phyloP scores from a whole-genome alignment of 202 grass and related monocot species.

The Dendrocalamus latiflorus region DNA sequence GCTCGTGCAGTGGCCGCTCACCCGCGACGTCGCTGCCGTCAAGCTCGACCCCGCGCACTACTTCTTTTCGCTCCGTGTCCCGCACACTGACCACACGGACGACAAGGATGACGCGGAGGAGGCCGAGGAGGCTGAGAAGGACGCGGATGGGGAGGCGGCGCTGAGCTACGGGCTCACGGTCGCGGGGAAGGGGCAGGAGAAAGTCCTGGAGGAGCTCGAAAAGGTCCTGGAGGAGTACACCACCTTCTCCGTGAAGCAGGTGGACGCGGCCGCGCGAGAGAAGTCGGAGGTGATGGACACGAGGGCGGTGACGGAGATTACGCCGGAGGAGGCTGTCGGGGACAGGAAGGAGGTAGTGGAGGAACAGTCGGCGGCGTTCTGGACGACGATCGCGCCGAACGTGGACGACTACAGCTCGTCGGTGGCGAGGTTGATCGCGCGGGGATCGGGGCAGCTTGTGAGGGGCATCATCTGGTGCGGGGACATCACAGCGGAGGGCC shows the following conservation, averaged over 20 bases:
- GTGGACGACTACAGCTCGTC: too few species aligned
- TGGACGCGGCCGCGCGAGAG: slow-evolving; percentile 29
- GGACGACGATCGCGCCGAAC: too few species aligned
- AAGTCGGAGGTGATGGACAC: slow-evolving; percentile 52
- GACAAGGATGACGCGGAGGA: slow-evolving; percentile 28
- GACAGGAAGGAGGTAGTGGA: too few species aligned
- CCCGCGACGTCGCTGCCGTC: slow-evolving; percentile 70
- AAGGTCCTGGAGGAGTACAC: slow-evolving; percentile 60
- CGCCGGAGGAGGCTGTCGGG: too few species aligned
- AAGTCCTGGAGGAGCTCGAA: slow-evolving; percentile 51
- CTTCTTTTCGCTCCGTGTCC: slow-evolving; percentile 89
- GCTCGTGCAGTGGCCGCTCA: slow-evolving; percentile 82
- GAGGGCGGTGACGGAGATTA: slow-evolving; percentile 43
- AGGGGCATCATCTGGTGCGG: too few species aligned
- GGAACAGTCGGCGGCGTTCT: too few species aligned
- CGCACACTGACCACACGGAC: slow-evolving; percentile 34
- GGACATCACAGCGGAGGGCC: too few species aligned
- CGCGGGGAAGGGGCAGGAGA: slow-evolving; percentile 68
- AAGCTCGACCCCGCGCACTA: slow-evolving; percentile 85
- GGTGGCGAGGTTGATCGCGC: too few species aligned
- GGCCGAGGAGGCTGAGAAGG: not conserved
- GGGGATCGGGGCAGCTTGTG: too few species aligned
- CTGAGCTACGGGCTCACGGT: slow-evolving; percentile 87
- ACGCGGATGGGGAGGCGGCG: slow-evolving; percentile 31
- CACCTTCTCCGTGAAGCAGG: slow-evolving; percentile 82